Evolutionary conservation across 148 eudicot species (phyloP), one percentile per base, ranked within the genome.

Genomic region (Silene uniflora): DNA sequence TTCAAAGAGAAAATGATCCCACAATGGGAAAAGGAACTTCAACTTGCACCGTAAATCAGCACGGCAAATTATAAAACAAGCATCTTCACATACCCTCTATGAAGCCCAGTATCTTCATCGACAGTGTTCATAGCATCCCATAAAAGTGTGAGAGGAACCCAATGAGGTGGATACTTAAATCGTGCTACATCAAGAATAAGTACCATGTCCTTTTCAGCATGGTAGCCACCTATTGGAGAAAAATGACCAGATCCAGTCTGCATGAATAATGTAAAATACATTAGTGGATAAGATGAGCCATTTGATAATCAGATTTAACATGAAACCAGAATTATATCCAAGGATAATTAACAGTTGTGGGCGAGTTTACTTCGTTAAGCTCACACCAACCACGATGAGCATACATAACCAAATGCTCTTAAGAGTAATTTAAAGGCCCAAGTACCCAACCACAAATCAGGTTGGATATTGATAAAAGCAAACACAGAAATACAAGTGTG

Each of bases 131-230:
- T 86, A 72, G 89, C 89, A 79, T 84, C 82, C 89, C 89, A 84
- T n/a, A 86, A 62, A 61, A 86, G 85, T 69, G 81, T 25, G 55
- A 86, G 85, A 55, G 88, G 86, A 67, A 86, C 83, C 88, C 88
- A 86, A 22, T 86, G 88, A 83, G 88, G 88, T 58, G 88, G 88
- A 35, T 85, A 85, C 74, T 85, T 85, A 16, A 85, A 85, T 55
- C 86, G 88, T 55, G 88, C 88, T 79, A 86, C 88, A 86, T 86
- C 86, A 74, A 86, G 78, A 74, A 86, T 83, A 6, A 86, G 85
- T 56, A 81, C 86, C 88, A 83, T 71, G 68, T 83, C 88, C 56
- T 75, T 84, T 59, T 67, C 83, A 62, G 85, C 82, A 78, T 86
- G 89, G 69, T 84, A 86, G 54, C 86, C 89, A 71, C 89, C 89